Base-by-base conservation (phyloP, 2,329 filamentous ascomycete species). In the Camptophora hylomeconis region DNA sequence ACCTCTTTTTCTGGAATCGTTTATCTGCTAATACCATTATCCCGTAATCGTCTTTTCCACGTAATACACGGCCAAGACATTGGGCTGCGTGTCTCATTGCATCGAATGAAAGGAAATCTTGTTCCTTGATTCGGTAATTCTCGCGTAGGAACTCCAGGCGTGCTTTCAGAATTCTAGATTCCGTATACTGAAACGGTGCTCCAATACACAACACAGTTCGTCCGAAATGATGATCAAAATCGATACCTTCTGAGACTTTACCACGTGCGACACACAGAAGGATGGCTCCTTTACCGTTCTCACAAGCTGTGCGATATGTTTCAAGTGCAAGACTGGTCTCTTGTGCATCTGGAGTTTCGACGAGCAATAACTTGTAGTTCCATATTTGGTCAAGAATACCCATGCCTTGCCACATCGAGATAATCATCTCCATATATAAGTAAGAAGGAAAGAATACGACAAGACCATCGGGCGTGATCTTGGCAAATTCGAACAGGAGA, bases 401-500 rank as follows among this genome's bases (percentile, higher is more conserved):
- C 86, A 95, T 95, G 31, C 83, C 84, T 54, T 98, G 89, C 89
- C 89, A 98, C 75, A 93, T 93, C 52, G 80, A 87, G 52, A 98
- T 94, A 51, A 95, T 95, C 29, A 80, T 89, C 52, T 98, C 89
- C 89, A 98, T 95, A 60, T 98, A 98, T 2, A 98, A 69, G 47
- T 98, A 98, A 0, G 84, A 93, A 0, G 89, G 92, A 52, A 98
- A 98, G 64, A 98, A 98, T 20, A 98, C 89, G n/a, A 98, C 89
- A 54, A 98, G 76, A 17, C 89, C 89, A 47, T 98, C 89, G 0
- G 89, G 92, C 0, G 89, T 98, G 40, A 95, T 76, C 53, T 87
- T 92, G 30, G 84, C 81, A 51, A 98, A 95, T 51, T 98, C 89
- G 5, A 86, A 89, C 17, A 98, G 63, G 2, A 98, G 66, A 40